phyloP scores from a whole-genome alignment of 2,329 filamentous ascomycete species.

The Niveomyces coronatus region DNA sequence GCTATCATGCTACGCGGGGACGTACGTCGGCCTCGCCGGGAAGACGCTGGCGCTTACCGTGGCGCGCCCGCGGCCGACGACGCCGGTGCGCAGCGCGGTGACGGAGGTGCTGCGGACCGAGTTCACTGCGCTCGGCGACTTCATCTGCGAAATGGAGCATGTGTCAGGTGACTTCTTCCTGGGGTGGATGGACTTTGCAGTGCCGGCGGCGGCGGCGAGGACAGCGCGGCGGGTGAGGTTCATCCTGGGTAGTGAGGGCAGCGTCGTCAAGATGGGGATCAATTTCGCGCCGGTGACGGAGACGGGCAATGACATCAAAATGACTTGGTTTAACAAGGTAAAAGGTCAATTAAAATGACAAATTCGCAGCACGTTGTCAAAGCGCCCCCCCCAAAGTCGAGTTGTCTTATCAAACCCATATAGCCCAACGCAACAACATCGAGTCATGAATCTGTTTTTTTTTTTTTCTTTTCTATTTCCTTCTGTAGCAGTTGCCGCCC shows the following conservation, averaged over 20 bases:
- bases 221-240: neutral
- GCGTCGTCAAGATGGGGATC: neutral
- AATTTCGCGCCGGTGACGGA: neutral
- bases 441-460: too few species aligned
- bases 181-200: conserved; percentile 2
- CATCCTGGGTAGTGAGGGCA: neutral
- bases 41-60: conserved; percentile 7
- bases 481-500: too few species aligned
- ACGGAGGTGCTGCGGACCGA: conserved; percentile 5
- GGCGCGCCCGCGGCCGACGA: neutral
- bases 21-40: conserved; percentile 24
- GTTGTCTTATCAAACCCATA: too few species aligned
- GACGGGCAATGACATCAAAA: neutral
- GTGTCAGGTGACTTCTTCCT: conserved; percentile 12
- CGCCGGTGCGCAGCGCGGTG: neutral
- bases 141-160: conserved; percentile 9
- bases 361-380: too few species aligned
- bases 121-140: neutral
- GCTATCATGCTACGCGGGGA: conserved; percentile 30
- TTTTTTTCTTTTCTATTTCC: too few species aligned
- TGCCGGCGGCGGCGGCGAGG: neutral
- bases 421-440: too few species aligned
- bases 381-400: too few species aligned
- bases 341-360: too few species aligned
- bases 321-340: conserved; percentile 3